These are phyloP conservation scores for Schrenkiella parvula DNA, from an alignment of 345 rosid species.

Conservation along the genomic window DNA sequence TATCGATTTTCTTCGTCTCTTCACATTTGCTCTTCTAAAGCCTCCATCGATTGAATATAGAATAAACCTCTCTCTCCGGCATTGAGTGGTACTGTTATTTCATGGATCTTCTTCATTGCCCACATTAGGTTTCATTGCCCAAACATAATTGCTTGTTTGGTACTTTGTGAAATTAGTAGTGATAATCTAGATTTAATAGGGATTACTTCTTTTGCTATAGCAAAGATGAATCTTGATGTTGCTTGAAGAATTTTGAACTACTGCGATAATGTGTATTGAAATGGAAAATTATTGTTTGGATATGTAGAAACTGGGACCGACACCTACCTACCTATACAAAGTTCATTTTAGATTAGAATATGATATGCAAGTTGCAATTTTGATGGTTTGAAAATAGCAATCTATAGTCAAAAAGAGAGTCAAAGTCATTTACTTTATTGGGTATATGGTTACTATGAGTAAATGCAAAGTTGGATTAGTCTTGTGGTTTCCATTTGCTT, in stretches of 20 bases:
- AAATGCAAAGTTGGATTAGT: not conserved
- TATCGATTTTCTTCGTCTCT: conserved; percentile 58
- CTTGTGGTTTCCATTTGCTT: not conserved
- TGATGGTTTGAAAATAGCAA: not conserved
- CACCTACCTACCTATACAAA: conserved; percentile 4
- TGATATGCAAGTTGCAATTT: not conserved
- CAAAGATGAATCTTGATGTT: conserved; percentile 6
- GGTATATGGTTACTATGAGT: not conserved
- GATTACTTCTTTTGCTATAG: not conserved
- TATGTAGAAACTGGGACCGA: not conserved
- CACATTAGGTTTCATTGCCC: not conserved
- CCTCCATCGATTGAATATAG: conserved; percentile 39
- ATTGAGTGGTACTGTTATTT: not conserved
- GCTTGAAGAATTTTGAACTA: not conserved
- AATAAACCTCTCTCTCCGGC: too few relatives aligned
- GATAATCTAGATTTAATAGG: not conserved
- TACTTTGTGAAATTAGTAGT: conserved; percentile 7
- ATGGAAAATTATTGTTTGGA: not conserved
- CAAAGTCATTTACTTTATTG: conserved; percentile 4
- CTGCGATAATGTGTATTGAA: not conserved
- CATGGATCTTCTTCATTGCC: not conserved
- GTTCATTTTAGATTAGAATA: not conserved
- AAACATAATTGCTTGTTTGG: not conserved
- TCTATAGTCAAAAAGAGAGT: conserved; percentile 1
- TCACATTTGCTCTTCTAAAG: conserved; percentile 54